These are phyloP conservation scores for Melampsora larici-populina DNA, from an alignment of 1,284 basidiomycete species.

Conservation along the genomic window DNA sequence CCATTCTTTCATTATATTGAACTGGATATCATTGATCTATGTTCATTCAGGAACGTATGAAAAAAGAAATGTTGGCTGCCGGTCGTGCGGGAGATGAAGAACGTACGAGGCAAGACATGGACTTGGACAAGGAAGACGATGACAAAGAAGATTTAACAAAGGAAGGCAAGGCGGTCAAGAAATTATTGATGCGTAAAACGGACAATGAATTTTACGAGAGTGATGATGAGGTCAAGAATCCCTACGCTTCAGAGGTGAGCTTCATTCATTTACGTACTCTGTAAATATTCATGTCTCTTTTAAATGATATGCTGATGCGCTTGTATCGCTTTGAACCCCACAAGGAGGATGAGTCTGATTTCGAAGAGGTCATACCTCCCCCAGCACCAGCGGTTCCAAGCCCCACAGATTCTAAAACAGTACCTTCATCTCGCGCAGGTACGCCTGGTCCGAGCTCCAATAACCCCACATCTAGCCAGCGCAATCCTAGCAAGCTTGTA, in stretches of 20 bases:
- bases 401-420: constrained; percentile 13
- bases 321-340: background rate
- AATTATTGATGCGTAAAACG: constrained; percentile 40
- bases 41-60: constrained; percentile 39
- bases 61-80: constrained; percentile 39
- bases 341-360: constrained; percentile 43
- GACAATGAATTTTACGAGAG: constrained; percentile 41
- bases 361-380: constrained; percentile 31
- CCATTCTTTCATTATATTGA: background rate
- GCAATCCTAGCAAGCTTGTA: constrained; percentile 15
- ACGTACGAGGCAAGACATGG: constrained; percentile 26
- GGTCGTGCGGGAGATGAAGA: constrained; percentile 42
- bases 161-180: constrained; percentile 43
- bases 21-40: background rate
- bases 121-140: constrained; percentile 33
- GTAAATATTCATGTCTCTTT: background rate
- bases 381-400: constrained; percentile 5
- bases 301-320: background rate
- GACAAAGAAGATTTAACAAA: constrained; percentile 42
- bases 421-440: constrained; percentile 22
- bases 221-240: constrained; percentile 42
- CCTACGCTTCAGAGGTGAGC: constrained; percentile 40
- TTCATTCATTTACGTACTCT: background rate
- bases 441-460: constrained; percentile 39
- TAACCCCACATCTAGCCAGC: background rate